A percentile compares a stretch with the other conserved stretches of the same genome.
Conservation (phyloP, 129 eudicot genomes). For the Silybum marianum region DNA sequence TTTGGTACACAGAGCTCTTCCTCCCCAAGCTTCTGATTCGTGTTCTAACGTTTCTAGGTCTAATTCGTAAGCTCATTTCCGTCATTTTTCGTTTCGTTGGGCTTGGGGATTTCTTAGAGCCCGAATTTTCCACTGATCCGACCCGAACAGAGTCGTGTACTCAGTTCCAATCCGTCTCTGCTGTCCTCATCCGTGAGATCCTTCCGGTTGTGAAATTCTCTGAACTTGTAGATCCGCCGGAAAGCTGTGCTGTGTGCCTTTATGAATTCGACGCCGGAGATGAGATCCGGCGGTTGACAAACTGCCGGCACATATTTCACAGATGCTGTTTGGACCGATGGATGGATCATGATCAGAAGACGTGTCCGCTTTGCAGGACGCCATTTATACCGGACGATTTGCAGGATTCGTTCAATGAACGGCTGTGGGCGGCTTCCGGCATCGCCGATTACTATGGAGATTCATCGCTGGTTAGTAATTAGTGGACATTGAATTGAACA, state of each 20-base stretch:
- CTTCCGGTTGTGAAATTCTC: constrained; percentile 74
- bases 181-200: constrained; percentile 69
- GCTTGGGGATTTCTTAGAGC: constrained; percentile 67
- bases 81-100: constrained; percentile 41
- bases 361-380: constrained; percentile 91
- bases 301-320: constrained; percentile 88
- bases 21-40: constrained; percentile 64
- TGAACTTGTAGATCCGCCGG: constrained; percentile 58
- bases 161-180: constrained; percentile 48
- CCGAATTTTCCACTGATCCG: constrained; percentile 50
- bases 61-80: constrained; percentile 49
- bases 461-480: constrained; percentile 47
- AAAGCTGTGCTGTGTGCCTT: constrained; percentile 86
- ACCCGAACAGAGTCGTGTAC: constrained; percentile 13
- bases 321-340: constrained; percentile 87
- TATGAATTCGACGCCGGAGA: constrained; percentile 70
- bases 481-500: constrained; percentile 9
- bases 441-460: constrained; percentile 65
- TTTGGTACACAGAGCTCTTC: constrained; percentile 63
- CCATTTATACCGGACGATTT: constrained; percentile 66
- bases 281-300: constrained; percentile 81
- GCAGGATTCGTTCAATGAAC: constrained; percentile 62
- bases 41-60: constrained; percentile 49
- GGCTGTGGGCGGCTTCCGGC: constrained; percentile 82
- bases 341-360: constrained; percentile 95